Base-by-base conservation (phyloP, 1,284 basidiomycete species). In the Phellopilus nigrolimitatus region DNA sequence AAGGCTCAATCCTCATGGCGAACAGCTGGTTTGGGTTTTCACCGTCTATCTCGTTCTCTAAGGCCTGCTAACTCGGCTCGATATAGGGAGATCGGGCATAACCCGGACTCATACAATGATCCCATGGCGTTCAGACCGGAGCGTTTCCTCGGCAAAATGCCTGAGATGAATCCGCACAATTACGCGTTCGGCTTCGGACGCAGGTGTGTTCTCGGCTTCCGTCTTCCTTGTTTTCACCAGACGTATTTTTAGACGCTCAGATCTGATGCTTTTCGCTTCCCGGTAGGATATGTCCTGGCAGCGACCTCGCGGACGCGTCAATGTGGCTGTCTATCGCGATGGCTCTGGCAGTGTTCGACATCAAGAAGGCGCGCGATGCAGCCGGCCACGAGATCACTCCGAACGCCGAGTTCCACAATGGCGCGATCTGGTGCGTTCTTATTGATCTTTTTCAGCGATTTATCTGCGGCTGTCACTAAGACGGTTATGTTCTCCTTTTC, bases 71-170 rank as follows among this genome's bases (percentile, higher is more conserved):
- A n/a, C n/a, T n/a, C n/a, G n/a, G n/a, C n/a, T n/a, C n/a, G n/a
- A n/a, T n/a, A n/a, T n/a, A n/a, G n/a, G n/a, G n/a, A 39, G 21
- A 44, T 60, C 34, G 36, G 52, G 15, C 56, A 54, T 33, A 55
- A 60, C 44, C 52, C 57, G 28, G 38, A 40, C n/a, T 45, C 41
- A 13, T 60, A 58, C 52, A 37, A 38, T n/a, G 56, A 61, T 33
- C 56, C 59, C 10, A 12, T 52, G 30, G 30, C 24, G 4, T 61
- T 61, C 49, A 52, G 46, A 22, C 60, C 60, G 4, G 60, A 61
- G 39, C 51, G 60, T 4, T 58, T 56, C 33, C 53, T 61, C n/a
- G 40, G 15, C 44, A 17, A 43, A 17, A 5, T 24, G 5, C 45
- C 49, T 13, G 55, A 56, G 19, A 41, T 34, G 1, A 53, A 59